phyloP scores from a whole-genome alignment of 495 filamentous ascomycete genomes.

The Daldinia caldariorum region DNA sequence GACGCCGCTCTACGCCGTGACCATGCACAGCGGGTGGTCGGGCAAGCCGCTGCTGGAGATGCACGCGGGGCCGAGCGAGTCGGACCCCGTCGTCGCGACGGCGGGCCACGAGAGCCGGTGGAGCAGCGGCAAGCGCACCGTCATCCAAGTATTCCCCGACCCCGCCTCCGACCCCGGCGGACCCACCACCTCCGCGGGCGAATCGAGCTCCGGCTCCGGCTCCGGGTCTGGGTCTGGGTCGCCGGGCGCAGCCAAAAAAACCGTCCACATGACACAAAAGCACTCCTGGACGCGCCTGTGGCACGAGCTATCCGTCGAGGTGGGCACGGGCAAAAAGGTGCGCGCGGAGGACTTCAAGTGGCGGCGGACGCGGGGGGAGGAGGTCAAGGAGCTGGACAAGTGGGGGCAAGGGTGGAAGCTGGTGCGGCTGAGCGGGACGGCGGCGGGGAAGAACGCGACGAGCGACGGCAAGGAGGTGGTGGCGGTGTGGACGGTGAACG shows the following conservation, averaged over 20 bases:
- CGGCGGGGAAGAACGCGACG: constrained; percentile 25
- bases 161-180: constrained; percentile 5
- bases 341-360: constrained; percentile 45
- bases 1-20: constrained; percentile 33
- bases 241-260: constrained; percentile 1
- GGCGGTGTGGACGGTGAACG: constrained; percentile 36
- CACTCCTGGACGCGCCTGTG: constrained; percentile 1
- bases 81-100: constrained; percentile 40
- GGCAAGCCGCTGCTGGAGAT: constrained; percentile 39
- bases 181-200: constrained; percentile 5
- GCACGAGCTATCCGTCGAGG: constrained; percentile 31
- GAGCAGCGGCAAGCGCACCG: constrained; percentile 15
- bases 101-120: constrained; percentile 26
- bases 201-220: neutral
- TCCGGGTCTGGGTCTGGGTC: neutral
- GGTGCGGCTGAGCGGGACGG: constrained; percentile 31
- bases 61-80: constrained; percentile 33
- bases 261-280: constrained; percentile 19
- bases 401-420: constrained; percentile 42
- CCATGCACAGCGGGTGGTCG: constrained; percentile 25
- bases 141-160: constrained; percentile 26
- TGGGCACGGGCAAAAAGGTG: constrained; percentile 40
- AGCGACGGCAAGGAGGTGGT: constrained; percentile 48
- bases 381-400: constrained; percentile 37
- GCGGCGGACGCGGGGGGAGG: constrained; percentile 42